Conservation (phyloP, 208 protist species). For the Blastocrithidia nonstop region DNA sequence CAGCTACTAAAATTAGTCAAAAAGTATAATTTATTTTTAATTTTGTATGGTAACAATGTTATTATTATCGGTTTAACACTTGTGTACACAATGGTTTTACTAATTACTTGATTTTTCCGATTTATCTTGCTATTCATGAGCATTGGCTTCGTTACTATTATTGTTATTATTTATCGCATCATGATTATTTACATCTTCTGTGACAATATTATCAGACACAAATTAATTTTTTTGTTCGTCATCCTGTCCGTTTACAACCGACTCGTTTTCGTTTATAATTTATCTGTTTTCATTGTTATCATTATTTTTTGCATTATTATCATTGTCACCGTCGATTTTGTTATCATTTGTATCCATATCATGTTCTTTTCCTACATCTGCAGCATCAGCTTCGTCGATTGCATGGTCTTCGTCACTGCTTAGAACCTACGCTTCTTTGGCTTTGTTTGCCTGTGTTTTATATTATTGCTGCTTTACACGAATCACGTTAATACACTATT, state of each 20-base stretch:
- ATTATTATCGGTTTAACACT: conserved; percentile 1
- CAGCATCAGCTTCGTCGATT: no score
- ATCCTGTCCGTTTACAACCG: no score
- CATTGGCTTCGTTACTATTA: no score
- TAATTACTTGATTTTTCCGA: neutral
- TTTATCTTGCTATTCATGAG: conserved; percentile 5
- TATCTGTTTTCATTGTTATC: conserved; percentile 3
- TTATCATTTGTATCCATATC: conserved; percentile 7
- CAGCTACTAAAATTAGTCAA: no score
- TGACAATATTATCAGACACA: no score
- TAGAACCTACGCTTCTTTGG: conserved; percentile 31
- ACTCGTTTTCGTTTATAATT: neutral
- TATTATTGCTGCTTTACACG: conserved; percentile 29
- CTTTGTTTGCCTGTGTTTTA: conserved; percentile 22
- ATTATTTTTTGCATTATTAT: conserved; percentile 6
- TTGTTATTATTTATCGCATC: no score
- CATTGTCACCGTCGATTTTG: neutral
- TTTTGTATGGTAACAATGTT: conserved; percentile 1
- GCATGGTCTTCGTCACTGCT: conserved; percentile 48
- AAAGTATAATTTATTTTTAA: no score
- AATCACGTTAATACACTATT: conserved; percentile 20
- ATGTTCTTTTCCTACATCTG: no score
- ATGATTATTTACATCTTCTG: no score
- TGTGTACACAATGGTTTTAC: neutral
- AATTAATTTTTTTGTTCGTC: no score